Evolutionary conservation across 2,329 filamentous ascomycete species (phyloP).

Genomic region (Cladophialophora yegresii): DNA sequence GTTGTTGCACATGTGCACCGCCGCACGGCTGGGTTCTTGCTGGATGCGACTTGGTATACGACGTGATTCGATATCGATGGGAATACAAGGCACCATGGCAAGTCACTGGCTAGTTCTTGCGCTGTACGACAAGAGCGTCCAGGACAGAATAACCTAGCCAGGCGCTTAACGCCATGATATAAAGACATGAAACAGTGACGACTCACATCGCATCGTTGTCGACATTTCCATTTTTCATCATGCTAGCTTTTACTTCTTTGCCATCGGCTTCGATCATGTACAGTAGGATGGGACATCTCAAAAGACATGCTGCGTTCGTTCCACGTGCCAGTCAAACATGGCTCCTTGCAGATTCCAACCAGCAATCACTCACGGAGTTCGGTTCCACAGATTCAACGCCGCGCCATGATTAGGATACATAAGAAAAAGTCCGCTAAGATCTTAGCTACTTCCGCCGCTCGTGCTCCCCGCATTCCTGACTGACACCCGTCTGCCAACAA

Average conservation of each 20-base stretch:
- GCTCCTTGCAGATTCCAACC: conserved; percentile 8
- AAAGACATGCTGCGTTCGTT: conserved; percentile 21
- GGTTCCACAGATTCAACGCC: conserved; percentile 13
- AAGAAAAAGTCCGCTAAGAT: conserved; percentile 3
- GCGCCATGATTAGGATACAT: conserved; percentile 21
- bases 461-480: conserved; percentile 18
- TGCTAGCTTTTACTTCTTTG: conserved; percentile 13
- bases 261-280: conserved; percentile 17
- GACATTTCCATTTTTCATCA: conserved; percentile 15
- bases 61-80: neutral
- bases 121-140: conserved; percentile 9
- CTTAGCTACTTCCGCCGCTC: conserved; percentile 15
- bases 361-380: conserved; percentile 6
- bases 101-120: conserved; percentile 1
- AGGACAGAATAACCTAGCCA: neutral
- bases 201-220: conserved; percentile 4
- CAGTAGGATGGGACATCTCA: conserved; percentile 18
- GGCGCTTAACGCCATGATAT: neutral
- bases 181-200: neutral
- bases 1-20: conserved; percentile 14
- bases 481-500: conserved; percentile 33
- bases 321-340: conserved; percentile 6
- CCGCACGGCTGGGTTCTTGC: neutral
- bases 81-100: neutral
- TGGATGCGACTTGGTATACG: neutral